phyloP scores from a whole-genome alignment of 148 eudicot species.

The Cornus suecica region DNA sequence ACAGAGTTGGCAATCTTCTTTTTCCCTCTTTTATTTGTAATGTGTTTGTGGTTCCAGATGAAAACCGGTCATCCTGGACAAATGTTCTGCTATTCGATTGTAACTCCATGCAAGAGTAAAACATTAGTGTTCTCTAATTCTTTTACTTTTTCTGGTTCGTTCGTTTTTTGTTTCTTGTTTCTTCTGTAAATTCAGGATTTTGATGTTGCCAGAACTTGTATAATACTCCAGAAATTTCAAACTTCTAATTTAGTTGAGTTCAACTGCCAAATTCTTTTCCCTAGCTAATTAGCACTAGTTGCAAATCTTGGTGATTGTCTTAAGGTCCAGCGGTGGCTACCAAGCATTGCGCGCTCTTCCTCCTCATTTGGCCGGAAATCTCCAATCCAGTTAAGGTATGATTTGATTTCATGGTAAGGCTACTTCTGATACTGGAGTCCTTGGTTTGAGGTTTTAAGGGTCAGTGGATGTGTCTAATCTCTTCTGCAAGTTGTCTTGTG shows the following conservation, averaged over 20 bases:
- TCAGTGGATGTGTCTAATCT: too few species aligned
- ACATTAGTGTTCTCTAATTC: background rate
- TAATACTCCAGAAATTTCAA: background rate
- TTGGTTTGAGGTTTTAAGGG: background rate
- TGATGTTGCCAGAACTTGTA: background rate
- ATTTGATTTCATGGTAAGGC: background rate
- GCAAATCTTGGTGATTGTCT: background rate
- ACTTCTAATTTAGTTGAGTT: background rate
- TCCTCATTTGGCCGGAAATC: too few species aligned
- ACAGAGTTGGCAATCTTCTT: background rate
- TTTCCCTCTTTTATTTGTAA: background rate
- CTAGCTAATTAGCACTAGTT: background rate
- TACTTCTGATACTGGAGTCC: background rate
- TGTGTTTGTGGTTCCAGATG: background rate
- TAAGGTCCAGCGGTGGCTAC: too few species aligned
- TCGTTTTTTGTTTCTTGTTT: too few species aligned
- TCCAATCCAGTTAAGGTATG: background rate
- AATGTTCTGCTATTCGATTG: background rate
- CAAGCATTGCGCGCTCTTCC: too few species aligned
- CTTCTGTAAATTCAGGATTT: background rate
- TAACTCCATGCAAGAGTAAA: background rate
- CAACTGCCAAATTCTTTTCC: too few species aligned
- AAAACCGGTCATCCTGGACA: slow-evolving; percentile 6
- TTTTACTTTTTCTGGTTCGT: too few species aligned
- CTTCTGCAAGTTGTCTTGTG: too few species aligned